Conservation (phyloP, 768 basidiomycete species). For the Suillus weaverae region DNA sequence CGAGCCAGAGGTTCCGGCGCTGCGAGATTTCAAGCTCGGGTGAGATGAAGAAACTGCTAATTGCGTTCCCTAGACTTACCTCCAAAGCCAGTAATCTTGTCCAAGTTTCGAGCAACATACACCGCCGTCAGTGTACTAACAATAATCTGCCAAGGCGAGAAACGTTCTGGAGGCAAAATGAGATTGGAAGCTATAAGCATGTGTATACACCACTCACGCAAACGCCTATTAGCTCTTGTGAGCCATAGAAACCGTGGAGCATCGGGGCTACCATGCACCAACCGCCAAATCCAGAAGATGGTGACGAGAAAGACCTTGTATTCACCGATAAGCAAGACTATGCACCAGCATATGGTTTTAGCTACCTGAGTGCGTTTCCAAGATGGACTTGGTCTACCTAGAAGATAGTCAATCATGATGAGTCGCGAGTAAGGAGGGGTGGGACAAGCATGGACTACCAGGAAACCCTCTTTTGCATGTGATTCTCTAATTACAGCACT, state of each 20-base stretch:
- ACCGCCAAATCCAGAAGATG: constrained; percentile 87
- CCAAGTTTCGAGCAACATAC: constrained; percentile 82
- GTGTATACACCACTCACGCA: constrained; percentile 47
- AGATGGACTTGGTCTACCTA: constrained; percentile 84
- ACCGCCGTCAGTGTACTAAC: constrained; percentile 81
- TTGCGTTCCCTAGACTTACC: constrained; percentile 41
- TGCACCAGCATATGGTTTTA: not conserved
- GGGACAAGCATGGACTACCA: not conserved
- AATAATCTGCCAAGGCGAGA: constrained; percentile 96
- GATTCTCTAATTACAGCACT: constrained; percentile 21
- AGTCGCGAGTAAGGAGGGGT: constrained; percentile 2
- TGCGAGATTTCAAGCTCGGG: constrained; percentile 28
- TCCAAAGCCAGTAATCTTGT: constrained; percentile 79
- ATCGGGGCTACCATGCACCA: constrained; percentile 59
- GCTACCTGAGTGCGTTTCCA: constrained; percentile 85
- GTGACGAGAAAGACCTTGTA: constrained; percentile 84
- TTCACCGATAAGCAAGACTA: constrained; percentile 6
- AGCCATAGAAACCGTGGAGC: constrained; percentile 73
- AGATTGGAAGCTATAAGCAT: not conserved
- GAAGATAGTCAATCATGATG: constrained; percentile 89
- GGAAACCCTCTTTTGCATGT: constrained; percentile 30
- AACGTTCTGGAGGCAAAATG: constrained; percentile 51
- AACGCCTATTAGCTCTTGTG: constrained; percentile 52
- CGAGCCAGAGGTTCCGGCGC: constrained; percentile 92
- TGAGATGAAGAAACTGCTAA: constrained; percentile 1